phyloP scores from a whole-genome alignment of 176 grass and related monocot genomes.

The Oryza longistaminata region DNA sequence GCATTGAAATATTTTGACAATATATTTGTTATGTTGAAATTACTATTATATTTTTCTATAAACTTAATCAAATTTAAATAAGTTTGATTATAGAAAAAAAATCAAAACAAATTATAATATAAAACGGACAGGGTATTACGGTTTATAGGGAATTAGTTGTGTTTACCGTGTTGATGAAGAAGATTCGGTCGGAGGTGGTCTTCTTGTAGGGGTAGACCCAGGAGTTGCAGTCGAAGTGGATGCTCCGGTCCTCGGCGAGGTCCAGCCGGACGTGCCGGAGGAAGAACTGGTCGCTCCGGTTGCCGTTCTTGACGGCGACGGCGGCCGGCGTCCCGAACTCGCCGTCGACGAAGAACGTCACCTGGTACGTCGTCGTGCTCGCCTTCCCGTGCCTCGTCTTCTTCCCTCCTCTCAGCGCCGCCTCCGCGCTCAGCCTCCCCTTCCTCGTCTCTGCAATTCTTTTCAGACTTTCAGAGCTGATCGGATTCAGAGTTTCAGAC shows the following conservation, averaged over 20 bases:
- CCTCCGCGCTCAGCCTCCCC: constrained; percentile 60
- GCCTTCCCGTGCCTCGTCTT: constrained; percentile 72
- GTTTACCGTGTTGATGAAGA: constrained; percentile 74
- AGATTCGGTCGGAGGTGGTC: constrained; percentile 70
- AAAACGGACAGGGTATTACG: too few relatives aligned
- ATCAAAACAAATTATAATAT: too few relatives aligned
- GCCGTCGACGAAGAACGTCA: constrained; percentile 45
- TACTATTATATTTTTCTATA: too few relatives aligned
- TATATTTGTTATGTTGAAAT: too few relatives aligned
- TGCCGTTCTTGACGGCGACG: constrained; percentile 60
- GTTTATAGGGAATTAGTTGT: neutral
- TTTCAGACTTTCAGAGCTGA: neutral
- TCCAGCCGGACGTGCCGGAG: constrained; percentile 57
- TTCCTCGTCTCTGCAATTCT: constrained; percentile 51
- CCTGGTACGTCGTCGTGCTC: constrained; percentile 57
- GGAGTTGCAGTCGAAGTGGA: constrained; percentile 96
- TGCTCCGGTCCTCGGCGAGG: constrained; percentile 42
- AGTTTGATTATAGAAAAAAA: too few relatives aligned
- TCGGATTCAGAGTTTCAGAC: too few relatives aligned
- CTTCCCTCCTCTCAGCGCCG: constrained; percentile 50
- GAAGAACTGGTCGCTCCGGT: constrained; percentile 58
- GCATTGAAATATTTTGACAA: too few relatives aligned
- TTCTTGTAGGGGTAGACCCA: constrained; percentile 83
- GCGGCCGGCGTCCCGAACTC: constrained; percentile 75
- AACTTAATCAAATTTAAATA: too few relatives aligned